phyloP scores from a whole-genome alignment of 345 rosid genomes.

The Linum trigynum region DNA sequence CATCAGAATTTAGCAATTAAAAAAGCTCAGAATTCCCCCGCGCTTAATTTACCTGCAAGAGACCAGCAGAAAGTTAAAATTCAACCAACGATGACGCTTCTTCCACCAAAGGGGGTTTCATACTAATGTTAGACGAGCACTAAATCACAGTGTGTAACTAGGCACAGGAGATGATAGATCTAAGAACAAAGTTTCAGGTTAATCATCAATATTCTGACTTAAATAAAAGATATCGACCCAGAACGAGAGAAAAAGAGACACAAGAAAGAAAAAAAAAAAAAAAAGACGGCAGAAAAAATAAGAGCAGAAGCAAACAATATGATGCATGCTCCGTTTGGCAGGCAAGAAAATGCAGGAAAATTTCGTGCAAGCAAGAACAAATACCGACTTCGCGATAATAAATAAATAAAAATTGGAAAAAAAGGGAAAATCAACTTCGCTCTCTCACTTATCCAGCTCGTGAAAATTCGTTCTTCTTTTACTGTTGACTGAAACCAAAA shows the following conservation, averaged over 20 bases:
- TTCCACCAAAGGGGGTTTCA: neutral
- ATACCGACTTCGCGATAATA: neutral
- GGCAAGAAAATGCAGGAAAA: conserved; percentile 5
- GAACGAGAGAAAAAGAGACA: neutral
- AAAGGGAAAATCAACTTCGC: neutral
- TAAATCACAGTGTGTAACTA: neutral
- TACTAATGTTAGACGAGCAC: neutral
- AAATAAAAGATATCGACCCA: conserved; percentile 9
- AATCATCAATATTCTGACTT: neutral
- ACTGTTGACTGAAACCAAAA: neutral
- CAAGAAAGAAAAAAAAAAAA: neutral
- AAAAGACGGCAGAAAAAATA: neutral
- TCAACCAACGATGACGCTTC: neutral
- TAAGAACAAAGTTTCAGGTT: conserved; percentile 1
- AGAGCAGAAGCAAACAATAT: neutral
- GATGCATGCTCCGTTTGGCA: neutral
- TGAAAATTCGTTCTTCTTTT: neutral
- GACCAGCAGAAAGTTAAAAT: neutral
- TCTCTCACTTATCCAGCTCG: neutral
- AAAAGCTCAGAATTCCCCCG: conserved; percentile 5
- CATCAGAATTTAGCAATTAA: conserved; percentile 12
- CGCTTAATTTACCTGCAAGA: conserved; percentile 9
- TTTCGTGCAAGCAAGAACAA: conserved; percentile 6
- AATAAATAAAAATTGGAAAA: neutral
- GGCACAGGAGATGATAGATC: neutral